Conservation (phyloP, 768 basidiomycete species). For the Daedaleopsis nitida region DNA sequence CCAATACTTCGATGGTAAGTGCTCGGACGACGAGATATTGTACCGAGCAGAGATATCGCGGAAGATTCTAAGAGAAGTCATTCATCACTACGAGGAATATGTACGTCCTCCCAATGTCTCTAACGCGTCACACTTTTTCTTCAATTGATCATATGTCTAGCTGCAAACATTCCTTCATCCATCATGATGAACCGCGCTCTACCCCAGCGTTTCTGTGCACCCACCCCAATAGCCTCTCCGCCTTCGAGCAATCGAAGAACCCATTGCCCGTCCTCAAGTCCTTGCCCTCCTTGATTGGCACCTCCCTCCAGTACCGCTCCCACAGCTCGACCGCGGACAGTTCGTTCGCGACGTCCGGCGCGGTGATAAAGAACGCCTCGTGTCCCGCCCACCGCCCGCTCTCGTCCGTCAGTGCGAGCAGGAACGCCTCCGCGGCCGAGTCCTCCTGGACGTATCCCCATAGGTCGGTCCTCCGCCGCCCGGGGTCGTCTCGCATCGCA, state of each 20-base stretch:
- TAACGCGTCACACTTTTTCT: no score
- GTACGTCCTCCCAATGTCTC: conserved; percentile 45
- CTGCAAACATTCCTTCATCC: conserved; percentile 56
- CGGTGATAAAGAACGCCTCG: conserved; percentile 68
- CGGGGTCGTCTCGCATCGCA: conserved; percentile 31
- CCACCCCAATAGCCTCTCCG: conserved; percentile 64
- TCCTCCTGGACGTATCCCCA: conserved; percentile 76
- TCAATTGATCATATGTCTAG: conserved; percentile 30
- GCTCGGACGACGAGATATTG: conserved; percentile 92
- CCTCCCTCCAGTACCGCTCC: conserved; percentile 51
- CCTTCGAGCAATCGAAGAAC: conserved; percentile 70
- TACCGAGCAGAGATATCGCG: conserved; percentile 83
- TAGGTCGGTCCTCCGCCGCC: conserved; percentile 47
- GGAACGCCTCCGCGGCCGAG: conserved; percentile 64
- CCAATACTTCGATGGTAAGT: conserved; percentile 92
- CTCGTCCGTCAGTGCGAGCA: conserved; percentile 54
- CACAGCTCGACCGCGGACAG: conserved; percentile 45
- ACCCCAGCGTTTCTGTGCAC: conserved; percentile 39
- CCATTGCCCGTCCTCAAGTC: conserved; percentile 40
- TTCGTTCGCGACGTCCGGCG: conserved; percentile 52
- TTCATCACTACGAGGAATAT: conserved; percentile 87
- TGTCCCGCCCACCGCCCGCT: conserved; percentile 55
- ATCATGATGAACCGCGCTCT: conserved; percentile 33
- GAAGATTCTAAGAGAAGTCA: conserved; percentile 79
- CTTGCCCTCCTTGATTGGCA: conserved; percentile 52